A percentile compares a stretch with the other conserved stretches of the same genome.
phyloP scores from a whole-genome alignment of 2,329 filamentous ascomycete genomes.

The Setomelanomma holmii region DNA sequence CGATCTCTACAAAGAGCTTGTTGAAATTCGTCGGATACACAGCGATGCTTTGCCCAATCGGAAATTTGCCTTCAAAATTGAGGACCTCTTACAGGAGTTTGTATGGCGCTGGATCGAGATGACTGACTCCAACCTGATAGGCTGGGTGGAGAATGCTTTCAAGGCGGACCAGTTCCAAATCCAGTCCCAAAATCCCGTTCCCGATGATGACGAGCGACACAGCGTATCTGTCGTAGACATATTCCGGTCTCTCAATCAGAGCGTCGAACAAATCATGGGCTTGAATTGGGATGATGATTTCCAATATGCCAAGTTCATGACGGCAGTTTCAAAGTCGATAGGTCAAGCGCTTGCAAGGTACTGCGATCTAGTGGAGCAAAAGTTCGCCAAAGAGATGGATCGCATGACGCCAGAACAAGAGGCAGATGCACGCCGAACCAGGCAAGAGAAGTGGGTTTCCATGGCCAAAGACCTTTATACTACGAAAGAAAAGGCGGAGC shows the following conservation, averaged over 20 bases:
- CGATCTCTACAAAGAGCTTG: constrained; percentile 87
- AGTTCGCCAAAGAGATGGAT: constrained; percentile 92
- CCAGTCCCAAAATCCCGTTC: constrained; percentile 67
- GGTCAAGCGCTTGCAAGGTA: constrained; percentile 84
- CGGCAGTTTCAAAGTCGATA: constrained; percentile 83
- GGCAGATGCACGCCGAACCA: constrained; percentile 75
- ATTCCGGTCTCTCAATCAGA: constrained; percentile 92
- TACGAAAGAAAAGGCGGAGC: constrained; percentile 90
- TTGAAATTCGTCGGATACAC: constrained; percentile 84
- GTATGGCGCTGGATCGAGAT: constrained; percentile 94
- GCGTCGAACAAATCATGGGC: constrained; percentile 82
- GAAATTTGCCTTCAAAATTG: constrained; percentile 86
- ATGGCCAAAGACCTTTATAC: constrained; percentile 93
- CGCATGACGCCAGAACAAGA: constrained; percentile 86
- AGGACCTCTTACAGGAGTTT: constrained; percentile 85
- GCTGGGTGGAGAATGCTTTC: constrained; percentile 88
- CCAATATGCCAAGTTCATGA: constrained; percentile 97
- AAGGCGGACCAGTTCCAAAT: constrained; percentile 88
- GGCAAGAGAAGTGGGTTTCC: constrained; percentile 92
- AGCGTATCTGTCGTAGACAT: constrained; percentile 93
- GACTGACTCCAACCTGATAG: constrained; percentile 79
- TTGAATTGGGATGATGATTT: constrained; percentile 93
- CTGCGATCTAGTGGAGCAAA: constrained; percentile 87
- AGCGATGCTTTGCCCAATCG: constrained; percentile 72
- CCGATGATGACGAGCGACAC: constrained; percentile 83